Evolutionary conservation across 176 grass and related monocot genomes (phyloP).

Genomic region (Phoenix dactylifera): DNA sequence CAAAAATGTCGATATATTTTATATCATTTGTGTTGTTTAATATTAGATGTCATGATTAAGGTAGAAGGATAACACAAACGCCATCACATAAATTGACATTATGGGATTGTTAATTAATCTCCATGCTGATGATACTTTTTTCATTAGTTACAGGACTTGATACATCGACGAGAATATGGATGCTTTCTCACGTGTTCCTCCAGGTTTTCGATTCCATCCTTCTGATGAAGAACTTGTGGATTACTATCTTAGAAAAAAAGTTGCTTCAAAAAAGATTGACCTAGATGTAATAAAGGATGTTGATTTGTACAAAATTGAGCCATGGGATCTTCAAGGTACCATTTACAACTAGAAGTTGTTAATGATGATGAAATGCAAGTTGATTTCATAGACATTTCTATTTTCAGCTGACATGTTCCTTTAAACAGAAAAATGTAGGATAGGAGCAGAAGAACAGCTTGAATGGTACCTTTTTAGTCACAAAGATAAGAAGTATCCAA

Average conservation of each 20-base stretch:
- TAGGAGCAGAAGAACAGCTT: conserved; percentile 66
- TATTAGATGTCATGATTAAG: too few species aligned
- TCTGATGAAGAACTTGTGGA: conserved; percentile 87
- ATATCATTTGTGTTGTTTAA: too few species aligned
- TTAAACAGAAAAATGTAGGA: conserved; percentile 46
- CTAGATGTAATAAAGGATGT: conserved; percentile 91
- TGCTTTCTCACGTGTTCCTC: conserved; percentile 52
- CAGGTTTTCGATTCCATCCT: conserved; percentile 83
- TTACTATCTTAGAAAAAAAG: conserved; percentile 90
- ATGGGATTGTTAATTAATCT: too few species aligned
- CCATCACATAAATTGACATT: too few species aligned
- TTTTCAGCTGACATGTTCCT: too few species aligned
- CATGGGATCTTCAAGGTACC: conserved; percentile 92
- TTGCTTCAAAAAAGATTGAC: conserved; percentile 71
- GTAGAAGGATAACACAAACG: too few species aligned
- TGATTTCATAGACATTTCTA: too few species aligned
- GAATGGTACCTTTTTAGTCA: conserved; percentile 96
- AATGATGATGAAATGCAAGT: too few species aligned
- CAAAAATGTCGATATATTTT: too few species aligned
- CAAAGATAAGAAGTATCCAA: conserved; percentile 97
- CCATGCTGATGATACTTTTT: too few species aligned
- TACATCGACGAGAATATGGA: conserved; percentile 30
- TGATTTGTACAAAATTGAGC: conserved; percentile 96
- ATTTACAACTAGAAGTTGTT: too few species aligned
- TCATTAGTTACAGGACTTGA: too few species aligned